phyloP scores from a whole-genome alignment of 108 stramenopile genomes.

The Cyclotella baltica region DNA sequence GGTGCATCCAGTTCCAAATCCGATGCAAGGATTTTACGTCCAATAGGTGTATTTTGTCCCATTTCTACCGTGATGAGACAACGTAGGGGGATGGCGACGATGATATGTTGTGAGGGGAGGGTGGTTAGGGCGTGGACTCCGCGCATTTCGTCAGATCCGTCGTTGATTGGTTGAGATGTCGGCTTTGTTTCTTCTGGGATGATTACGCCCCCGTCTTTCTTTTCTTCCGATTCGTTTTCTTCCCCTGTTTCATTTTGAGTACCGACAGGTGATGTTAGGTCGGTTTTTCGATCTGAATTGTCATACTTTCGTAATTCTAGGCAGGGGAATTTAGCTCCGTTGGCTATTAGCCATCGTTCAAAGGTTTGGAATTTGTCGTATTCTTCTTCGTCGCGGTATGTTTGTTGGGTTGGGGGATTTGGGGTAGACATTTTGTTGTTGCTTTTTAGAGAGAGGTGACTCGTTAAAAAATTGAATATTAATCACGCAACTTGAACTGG shows the following conservation, averaged over 20 bases:
- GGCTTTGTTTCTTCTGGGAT: background rate
- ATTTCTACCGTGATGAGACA: slow-evolving; percentile 99
- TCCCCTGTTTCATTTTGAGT: slow-evolving; percentile 1
- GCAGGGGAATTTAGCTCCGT: slow-evolving; percentile 83
- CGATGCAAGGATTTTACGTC: slow-evolving; percentile 72
- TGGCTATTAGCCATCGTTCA: slow-evolving; percentile 82
- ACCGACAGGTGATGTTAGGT: background rate
- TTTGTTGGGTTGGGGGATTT: background rate
- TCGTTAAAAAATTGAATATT: no score
- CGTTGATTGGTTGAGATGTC: slow-evolving; percentile 19
- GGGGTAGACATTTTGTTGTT: background rate
- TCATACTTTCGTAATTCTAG: slow-evolving; percentile 72
- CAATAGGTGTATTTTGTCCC: slow-evolving; percentile 95
- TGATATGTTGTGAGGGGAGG: slow-evolving; percentile 85
- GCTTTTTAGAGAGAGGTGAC: background rate
- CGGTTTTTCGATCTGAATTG: slow-evolving; percentile 12
- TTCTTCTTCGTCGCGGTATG: background rate
- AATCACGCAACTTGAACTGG: no score
- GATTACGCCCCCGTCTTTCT: slow-evolving; percentile 55
- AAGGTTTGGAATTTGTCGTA: slow-evolving; percentile 78
- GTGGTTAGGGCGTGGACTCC: slow-evolving; percentile 92
- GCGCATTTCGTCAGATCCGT: slow-evolving; percentile 89
- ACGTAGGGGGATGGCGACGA: slow-evolving; percentile 86
- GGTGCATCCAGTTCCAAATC: slow-evolving; percentile 96
- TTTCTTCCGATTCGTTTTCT: slow-evolving; percentile 63